Conservation (phyloP, 208 protist genomes). For the Endotrypanum monterogeii region DNA sequence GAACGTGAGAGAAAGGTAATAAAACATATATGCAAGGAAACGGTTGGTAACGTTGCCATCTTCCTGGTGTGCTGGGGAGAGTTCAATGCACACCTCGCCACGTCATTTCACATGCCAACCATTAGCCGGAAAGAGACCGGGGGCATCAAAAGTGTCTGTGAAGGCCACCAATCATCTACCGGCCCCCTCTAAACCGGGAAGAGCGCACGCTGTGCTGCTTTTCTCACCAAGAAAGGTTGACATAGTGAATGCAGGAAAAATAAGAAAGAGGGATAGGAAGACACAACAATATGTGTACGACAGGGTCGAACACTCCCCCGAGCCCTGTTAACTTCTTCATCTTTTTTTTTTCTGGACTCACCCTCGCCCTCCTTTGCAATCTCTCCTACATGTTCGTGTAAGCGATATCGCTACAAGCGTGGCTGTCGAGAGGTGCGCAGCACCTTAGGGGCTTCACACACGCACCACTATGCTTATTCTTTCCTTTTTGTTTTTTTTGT, state of each 20-base stretch:
- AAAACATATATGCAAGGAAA: background rate
- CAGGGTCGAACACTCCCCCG: too few relatives aligned
- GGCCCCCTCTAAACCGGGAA: too few relatives aligned
- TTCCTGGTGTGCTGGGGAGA: background rate
- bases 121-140: too few relatives aligned
- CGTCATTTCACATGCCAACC: background rate
- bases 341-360: background rate
- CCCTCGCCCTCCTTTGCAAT: background rate
- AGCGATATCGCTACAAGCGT: background rate
- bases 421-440: background rate
- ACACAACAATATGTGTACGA: background rate
- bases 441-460: background rate
- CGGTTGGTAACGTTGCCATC: background rate
- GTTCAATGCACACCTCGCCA: background rate
- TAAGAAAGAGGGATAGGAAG: background rate
- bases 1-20: conserved; percentile 4
- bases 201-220: too few relatives aligned
- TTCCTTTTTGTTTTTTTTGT: background rate
- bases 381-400: background rate
- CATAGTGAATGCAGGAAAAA: background rate
- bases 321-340: background rate
- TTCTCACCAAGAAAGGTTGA: too few relatives aligned
- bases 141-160: too few relatives aligned
- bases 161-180: too few relatives aligned
- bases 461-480: background rate